Base-by-base conservation (phyloP, 148 eudicot species). In the Polygonum aviculare region DNA sequence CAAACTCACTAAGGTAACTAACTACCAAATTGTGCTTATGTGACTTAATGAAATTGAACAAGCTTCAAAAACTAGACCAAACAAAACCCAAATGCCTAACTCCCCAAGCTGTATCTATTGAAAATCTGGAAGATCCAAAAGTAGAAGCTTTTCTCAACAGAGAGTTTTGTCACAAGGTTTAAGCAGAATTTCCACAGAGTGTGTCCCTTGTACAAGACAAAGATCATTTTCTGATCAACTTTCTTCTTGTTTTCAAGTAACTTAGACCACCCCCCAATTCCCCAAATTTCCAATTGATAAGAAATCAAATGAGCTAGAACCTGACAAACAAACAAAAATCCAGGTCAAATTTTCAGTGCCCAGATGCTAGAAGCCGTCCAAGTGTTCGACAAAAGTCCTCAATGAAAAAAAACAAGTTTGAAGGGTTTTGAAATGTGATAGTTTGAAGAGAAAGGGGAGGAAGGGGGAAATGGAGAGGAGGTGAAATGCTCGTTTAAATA, bases 111-210 rank as follows among this genome's bases (percentile, higher is more conserved):
- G 82, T 80, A 91, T 55, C 87, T 90, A 78, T 79, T 85, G 72
- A 86, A 87, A 80, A 88, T 88, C 47, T 91, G 91, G 79, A 89
- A 91, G 19, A 91, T 91, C 97, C 93, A 91, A 76, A 91, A 91
- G 75, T 91, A 90, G 80, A 89, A 91, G 80, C 89, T 85, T 84
- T 90, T 90, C 47, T 78, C 87, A 77, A 91, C 86, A 81, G 89
- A 84, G 60, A 86, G 86, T 50, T 88, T 88, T 18, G 84, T 86
- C 76, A 90, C 93, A 86, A 83, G 84, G 81, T 79, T 70, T 35
- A 85, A 82, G 77, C 80, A 77, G 9, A 87, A 83, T 77, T 85
- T 85, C 90, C 90, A 86, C 8, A 87, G 55, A 18, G 85, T 91
- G 83, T 85, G 84, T 77, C 86, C 83, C 49, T 85, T 84, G 82